Base-by-base conservation (phyloP, 148 eudicot genomes). In the Pharnaceum exiguum region DNA sequence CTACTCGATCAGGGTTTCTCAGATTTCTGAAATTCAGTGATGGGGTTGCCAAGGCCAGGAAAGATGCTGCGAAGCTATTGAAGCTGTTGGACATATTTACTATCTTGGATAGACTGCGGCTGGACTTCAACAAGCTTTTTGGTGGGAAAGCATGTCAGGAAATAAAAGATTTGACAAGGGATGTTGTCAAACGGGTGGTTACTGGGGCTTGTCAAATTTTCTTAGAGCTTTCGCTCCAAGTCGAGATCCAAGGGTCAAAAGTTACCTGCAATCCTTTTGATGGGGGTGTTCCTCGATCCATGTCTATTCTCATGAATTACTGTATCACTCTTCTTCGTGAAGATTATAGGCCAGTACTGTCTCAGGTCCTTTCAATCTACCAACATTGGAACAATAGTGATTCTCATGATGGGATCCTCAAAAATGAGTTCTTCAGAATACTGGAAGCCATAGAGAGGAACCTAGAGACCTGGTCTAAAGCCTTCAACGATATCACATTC, bases 41-140 rank as follows among this genome's bases (percentile, higher is more conserved):
- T 52, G 46, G 67, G 8, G 40, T 85, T 48, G 63, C 77, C 26
- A 64, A 55, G 39, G 70, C 82, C 7, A 84, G 75, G 65, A 82
- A 82, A 43, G 91, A 85, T 46, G 87, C 91, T 30, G 39, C 77
- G 47, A 85, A 85, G 75, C 87, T 85, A 2, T 52, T 82, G 62
- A 82, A 71, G 72, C 27, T 85, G 45, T 49, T 85, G 38, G 77
- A 77, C 2, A 59, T 79, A 10, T 85, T 82, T 54, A 58, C 72
- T 16, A 54, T 71, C 31, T 69, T 85, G 13, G 60, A 74, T 62
- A 70, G 56, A 12, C 68, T 76, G 19, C 57, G 91, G 37, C 15
- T 74, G 7, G 73, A 85, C 44, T 85, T 85, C 66, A 85, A 82
- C 63, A 48, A 61, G 15, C 39, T 85, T 2, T 85, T 85, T 57